Base-by-base conservation (phyloP, 2,329 filamentous ascomycete genomes). In the Davidsoniella neocaledoniae region DNA sequence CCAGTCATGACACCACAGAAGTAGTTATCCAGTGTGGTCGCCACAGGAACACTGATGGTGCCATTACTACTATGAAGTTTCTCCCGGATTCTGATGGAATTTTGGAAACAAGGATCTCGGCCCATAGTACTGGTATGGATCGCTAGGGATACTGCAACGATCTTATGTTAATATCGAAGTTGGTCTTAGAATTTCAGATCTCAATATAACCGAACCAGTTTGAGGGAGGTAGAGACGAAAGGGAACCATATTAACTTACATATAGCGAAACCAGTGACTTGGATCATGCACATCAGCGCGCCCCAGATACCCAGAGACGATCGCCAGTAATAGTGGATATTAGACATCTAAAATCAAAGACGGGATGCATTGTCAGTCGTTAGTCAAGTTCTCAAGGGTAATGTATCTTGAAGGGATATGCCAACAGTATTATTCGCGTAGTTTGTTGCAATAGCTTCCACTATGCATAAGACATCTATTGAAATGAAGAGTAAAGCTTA, bases 251-350 rank as follows among this genome's bases (percentile, higher is more conserved):
- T 36, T 12, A 26, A 36, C 51, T 44, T 26, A 53, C 51, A 39
- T 41, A 53, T 50, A 17, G 51, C 51, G 50, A 50, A 53, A 19
- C 39, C 44, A 2, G 48, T 53, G 29, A 53, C 46, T 23, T 53
- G 50, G 8, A 50, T 12, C 12, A 53, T 41, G 44, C 43, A 47
- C 17, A 47, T 23, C 5, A 45, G 12, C 10, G 51, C 38, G 4
- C 47, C 48, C 21, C 50, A 50, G 8, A 40, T 50, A 5, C 48
- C 51, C 44, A 50, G 48, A 4, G 43, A 43, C 5, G 51, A 49
- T 8, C 48, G 33, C 51, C 51, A 53, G 26, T 53, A 53, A 25
- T 53, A 46, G n/a, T 53, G 51, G 14, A 53, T 46, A 29, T 53
- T 53, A 21, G 51, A 19, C 23, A 53, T 37, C 51, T 53, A 47